Conservation (phyloP, 2,329 filamentous ascomycete genomes). For the Aspergillus viridinutans region DNA sequence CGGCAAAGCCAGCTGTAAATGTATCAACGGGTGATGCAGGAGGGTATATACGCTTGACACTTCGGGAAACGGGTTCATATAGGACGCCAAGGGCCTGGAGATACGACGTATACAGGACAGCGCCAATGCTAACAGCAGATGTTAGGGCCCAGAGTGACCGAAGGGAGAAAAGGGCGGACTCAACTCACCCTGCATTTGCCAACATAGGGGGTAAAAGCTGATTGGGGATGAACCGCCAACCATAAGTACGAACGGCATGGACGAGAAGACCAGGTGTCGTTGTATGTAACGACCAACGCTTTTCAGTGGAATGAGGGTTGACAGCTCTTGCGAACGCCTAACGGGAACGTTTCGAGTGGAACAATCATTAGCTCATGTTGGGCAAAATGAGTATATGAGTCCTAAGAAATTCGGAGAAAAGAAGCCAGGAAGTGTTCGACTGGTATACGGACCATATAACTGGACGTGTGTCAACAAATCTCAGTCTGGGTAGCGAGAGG, state of each 20-base stretch:
- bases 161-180: not conserved
- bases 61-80: conserved; percentile 55
- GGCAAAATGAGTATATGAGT: not conserved
- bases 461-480: conserved; percentile 23
- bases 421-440: conserved; percentile 1
- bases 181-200: conserved; percentile 55
- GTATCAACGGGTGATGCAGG: conserved; percentile 52
- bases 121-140: conserved; percentile 47
- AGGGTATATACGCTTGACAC: conserved; percentile 57
- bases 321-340: conserved; percentile 61
- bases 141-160: not conserved
- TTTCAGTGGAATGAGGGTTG: conserved; percentile 48
- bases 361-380: conserved; percentile 3
- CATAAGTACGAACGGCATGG: conserved; percentile 59
- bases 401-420: not conserved
- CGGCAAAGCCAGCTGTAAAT: conserved; percentile 56
- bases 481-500: not conserved
- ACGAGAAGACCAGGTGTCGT: conserved; percentile 58
- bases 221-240: conserved; percentile 62
- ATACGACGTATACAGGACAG: conserved; percentile 61
- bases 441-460: conserved; percentile 47
- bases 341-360: conserved; percentile 1
- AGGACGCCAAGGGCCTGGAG: conserved; percentile 56
- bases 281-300: conserved; percentile 56
- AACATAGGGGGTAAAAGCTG: conserved; percentile 60